Evolutionary conservation across 1,139 yeast species (phyloP).

Genomic region (Tardiomyces blankii): DNA sequence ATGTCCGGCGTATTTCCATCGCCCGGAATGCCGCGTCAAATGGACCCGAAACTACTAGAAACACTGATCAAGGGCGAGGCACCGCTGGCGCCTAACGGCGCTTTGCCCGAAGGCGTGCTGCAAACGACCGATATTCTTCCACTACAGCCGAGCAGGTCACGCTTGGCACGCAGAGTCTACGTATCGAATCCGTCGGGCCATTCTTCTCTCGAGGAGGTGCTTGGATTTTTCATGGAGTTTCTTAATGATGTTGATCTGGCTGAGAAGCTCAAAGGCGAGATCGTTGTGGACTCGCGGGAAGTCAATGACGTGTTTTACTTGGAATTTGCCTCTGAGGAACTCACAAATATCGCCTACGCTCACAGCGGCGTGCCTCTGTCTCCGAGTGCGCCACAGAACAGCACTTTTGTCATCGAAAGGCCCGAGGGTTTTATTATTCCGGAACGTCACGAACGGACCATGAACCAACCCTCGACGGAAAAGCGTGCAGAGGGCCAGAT

Average conservation of each 20-base stretch:
- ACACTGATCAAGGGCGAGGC: neutral
- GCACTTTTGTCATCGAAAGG: constrained; percentile 32
- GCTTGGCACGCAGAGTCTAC: too few species aligned
- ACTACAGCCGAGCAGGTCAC: too few species aligned
- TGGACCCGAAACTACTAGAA: neutral
- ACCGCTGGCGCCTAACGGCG: neutral
- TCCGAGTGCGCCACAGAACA: constrained; percentile 9
- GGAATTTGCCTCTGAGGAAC: constrained; percentile 41
- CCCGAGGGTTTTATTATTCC: constrained; percentile 55
- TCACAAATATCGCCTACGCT: constrained; percentile 50
- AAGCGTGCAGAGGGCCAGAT: neutral
- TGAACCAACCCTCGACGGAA: constrained; percentile 1
- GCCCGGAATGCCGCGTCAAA: constrained; percentile 54
- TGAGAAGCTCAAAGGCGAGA: constrained; percentile 3
- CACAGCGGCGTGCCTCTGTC: constrained; percentile 31
- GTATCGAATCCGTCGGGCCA: too few species aligned
- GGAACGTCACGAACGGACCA: constrained; percentile 3
- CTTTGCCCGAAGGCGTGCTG: neutral
- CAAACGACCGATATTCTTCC: neutral
- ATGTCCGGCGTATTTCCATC: constrained; percentile 68
- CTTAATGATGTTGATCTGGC: constrained; percentile 17
- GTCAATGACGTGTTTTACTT: constrained; percentile 21
- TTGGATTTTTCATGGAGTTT: constrained; percentile 34
- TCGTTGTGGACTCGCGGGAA: constrained; percentile 1
- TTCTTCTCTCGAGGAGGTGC: constrained; percentile 24